Evolutionary conservation across 2,329 filamentous ascomycete genomes (phyloP), one percentile per base, ranked within the genome.

Genomic region (Colletotrichum sp.): DNA sequence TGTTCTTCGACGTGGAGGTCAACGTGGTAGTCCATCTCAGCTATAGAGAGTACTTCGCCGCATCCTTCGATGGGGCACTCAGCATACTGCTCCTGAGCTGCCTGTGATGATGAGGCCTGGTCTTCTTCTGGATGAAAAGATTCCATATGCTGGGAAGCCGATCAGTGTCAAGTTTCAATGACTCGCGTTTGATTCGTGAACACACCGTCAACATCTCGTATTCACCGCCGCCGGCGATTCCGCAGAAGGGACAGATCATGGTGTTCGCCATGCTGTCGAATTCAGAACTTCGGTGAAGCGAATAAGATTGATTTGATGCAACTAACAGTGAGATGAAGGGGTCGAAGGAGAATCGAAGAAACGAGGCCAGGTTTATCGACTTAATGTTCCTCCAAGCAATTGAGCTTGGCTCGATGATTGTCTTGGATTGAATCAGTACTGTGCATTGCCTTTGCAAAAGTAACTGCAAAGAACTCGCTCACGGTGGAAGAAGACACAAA

Each of bases 21-120:
- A 44, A 93, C 80, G 80, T 94, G 92, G 60, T 86, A 88, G 18
- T 90, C 87, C 44, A 93, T 84, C 79, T 93, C 90, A 18, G 85
- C 82, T 9, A 86, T 93, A 21, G 72, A 39, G 18, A 76, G 82
- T n/a, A 87, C 81, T 81, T 94, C 92, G 36, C 90, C 90, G 80
- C 93, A 95, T 26, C 87, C 89, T 18, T 90, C 88, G n/a, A 76
- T 64, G 9, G 66, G 66, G 36, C 75, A 75, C 24, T 76, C 72
- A 8, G 66, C 66, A 62, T 75, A 71, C 52, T 67, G 66, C 18
- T 66, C 72, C 39, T 57, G 66, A 24, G 39, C 88, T 78, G 1
- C 90, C 88, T 72, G 69, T 18, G 72, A 60, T 30, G 30, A 30
- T 30, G 68, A 36, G n/a, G 57, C n/a, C 32, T 60, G 30, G 34